Evolutionary conservation across 2,329 filamentous ascomycete species (phyloP).

Genomic region (Trichoderma arundinaceum): DNA sequence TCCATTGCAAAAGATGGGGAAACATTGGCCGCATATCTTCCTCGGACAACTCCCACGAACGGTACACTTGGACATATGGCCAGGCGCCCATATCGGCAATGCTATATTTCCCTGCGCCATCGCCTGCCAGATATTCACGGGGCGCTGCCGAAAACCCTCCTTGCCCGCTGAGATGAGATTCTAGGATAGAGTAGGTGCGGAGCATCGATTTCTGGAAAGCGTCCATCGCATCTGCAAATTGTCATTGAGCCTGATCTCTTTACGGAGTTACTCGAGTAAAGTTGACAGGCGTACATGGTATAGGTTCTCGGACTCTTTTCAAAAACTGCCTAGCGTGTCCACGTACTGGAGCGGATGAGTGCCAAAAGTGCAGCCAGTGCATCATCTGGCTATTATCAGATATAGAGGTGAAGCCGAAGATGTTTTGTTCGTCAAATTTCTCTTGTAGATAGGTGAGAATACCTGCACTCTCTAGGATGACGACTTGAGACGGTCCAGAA

Average conservation of each 20-base stretch:
- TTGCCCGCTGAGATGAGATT: constrained; percentile 14
- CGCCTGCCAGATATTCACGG: constrained; percentile 16
- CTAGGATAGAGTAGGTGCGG: constrained; percentile 7
- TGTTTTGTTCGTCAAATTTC: not conserved
- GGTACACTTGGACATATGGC: constrained; percentile 5
- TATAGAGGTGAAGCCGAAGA: not conserved
- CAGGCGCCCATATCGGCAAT: constrained; percentile 21
- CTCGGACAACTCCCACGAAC: not conserved
- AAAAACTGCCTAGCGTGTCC: constrained; percentile 10
- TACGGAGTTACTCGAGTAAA: not conserved
- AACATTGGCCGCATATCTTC: constrained; percentile 8
- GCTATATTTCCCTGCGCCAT: constrained; percentile 9
- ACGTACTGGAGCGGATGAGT: constrained; percentile 3
- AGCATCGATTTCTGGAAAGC: constrained; percentile 7
- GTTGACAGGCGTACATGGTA: not conserved
- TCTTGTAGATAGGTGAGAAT: constrained; percentile 10
- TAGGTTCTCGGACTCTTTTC: not conserved
- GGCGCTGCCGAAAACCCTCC: not conserved
- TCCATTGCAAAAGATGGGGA: constrained; percentile 24
- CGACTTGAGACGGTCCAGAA: not conserved
- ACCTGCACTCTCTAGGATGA: constrained; percentile 4
- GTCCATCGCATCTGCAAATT: not conserved
- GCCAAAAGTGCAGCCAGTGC: constrained; percentile 25
- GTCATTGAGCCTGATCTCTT: not conserved
- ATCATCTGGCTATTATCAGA: constrained; percentile 7